Evolutionary conservation across 495 filamentous ascomycete species (phyloP), one percentile per base, ranked within the genome.

Genomic region (Daldinia caldariorum): DNA sequence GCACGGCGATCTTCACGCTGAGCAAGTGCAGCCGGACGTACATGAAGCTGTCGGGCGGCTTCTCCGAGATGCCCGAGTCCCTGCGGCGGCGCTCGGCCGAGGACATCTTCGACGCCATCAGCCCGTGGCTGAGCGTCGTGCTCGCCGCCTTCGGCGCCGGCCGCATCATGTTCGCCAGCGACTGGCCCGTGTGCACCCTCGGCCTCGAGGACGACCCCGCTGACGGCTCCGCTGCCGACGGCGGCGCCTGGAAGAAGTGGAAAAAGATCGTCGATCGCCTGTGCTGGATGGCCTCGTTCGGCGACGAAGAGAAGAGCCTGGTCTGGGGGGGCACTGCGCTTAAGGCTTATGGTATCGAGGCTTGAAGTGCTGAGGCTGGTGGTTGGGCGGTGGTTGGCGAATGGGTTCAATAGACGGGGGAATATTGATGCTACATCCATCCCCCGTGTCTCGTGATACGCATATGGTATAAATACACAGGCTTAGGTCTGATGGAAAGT

Each of bases 11-110:
- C 80, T 84, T 82, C 76, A 84, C 79, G 18, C 86, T 92, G 68
- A 84, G 86, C 68, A 82, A 83, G 65, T 88, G 83, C 77, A 77
- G 77, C 34, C 81, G 76, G 14, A 90, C 88, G 5, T 95, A 91
- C 81, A 92, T 97, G 87, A 97, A 97, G 82, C 86, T 97, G n/a
- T 93, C 90, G 26, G 94, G 94, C 10, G 85, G 79, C 39, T 94
- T 97, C 75, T 85, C 88, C 3, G 91, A 96, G 80, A 83, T 97
- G 76, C 82, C 85, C 61, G 86, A 67, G 59, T 80, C 59, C 47
- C 74, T 78, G 8, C 77, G 71, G 67, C 74, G 62, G 7, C 79
- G 72, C 49, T 77, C 78, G 2, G 73, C 84, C 61, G 79, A 85
- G 12, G 73, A 81, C 22, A 83, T 86, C 62, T 82, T 85, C 69